Evolutionary conservation across 371 early-diverging fungal genomes (phyloP), one percentile per base, ranked within the genome.

Genomic region (Thermomucor indicae-seudaticae): DNA sequence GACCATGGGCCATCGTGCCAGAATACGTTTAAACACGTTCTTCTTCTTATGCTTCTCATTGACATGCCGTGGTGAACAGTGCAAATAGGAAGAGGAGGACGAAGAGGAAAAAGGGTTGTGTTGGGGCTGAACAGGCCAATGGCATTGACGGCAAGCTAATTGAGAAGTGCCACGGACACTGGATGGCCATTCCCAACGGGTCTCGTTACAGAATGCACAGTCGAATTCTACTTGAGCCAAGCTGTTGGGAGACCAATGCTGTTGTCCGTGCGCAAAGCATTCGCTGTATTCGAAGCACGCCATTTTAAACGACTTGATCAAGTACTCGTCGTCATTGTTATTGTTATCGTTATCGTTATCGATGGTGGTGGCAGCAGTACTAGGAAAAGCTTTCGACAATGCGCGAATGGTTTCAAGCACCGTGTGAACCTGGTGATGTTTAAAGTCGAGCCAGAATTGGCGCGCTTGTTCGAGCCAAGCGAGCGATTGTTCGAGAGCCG

Each of bases 241-340:
- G n/a, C n/a, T n/a, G n/a, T n/a, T n/a, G 0, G 49, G 35, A 58
- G 5, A 25, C 66, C 64, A 71, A 25, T 49, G 47, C 27, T 55
- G 38, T 20, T 59, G 48, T 5, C 69, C 75, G 38, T 65, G 55
- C 4, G 14, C 17, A 6, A 66, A 50, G 25, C 61, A 64, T 35
- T 68, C 61, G 14, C 50, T 62, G 32, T 70, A 75, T 16, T 62
- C 63, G 24, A 51, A 47, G 24, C 62, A 59, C 6, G 59, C 63
- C 55, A 63, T 37, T 28, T 57, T 57, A n/a, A 65, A 68, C 5
- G 55, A 17, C 39, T 45, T 67, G 22, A 50, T 51, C 60, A 57
- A 56, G 14, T 57, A 53, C 5, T 51, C 56, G 14, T 55, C 34
- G 1, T 57, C 43, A 6, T 54, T 39, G 6, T 43, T 23, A 29